These are phyloP conservation scores for Umbilicus rupestris DNA, from an alignment of 164 flowering plant genomes.

Conservation along the genomic window DNA sequence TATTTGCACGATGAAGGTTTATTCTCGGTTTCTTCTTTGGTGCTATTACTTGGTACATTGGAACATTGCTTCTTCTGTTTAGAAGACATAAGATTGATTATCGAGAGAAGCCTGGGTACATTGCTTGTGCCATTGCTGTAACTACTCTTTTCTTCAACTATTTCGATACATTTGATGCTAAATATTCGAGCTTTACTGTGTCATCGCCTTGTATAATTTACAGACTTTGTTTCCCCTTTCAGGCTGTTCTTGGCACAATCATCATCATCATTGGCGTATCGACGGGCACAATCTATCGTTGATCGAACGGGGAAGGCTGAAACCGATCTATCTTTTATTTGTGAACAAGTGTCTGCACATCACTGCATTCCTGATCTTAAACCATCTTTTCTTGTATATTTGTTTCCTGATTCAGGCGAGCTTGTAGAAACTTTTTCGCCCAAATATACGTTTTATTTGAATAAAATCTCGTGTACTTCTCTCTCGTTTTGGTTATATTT, in stretches of 20 bases:
- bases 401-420: background rate
- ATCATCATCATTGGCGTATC: background rate
- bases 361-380: background rate
- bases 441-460: background rate
- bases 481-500: background rate
- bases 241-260: background rate
- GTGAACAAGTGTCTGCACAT: background rate
- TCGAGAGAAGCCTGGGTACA: slow-evolving; percentile 4
- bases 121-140: slow-evolving; percentile 1
- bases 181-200: background rate
- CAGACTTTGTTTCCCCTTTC: background rate
- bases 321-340: background rate
- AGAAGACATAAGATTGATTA: background rate
- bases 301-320: background rate
- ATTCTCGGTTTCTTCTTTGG: slow-evolving; percentile 5
- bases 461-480: background rate
- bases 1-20: background rate
- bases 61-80: background rate
- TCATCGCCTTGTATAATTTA: too few relatives aligned
- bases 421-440: background rate
- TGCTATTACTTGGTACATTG: slow-evolving; percentile 1
- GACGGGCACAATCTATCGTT: background rate
- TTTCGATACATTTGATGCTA: background rate
- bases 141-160: background rate
- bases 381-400: background rate